Evolutionary conservation across 106 monocot genomes (phyloP).

Genomic region (Xerophyta viscosa): DNA sequence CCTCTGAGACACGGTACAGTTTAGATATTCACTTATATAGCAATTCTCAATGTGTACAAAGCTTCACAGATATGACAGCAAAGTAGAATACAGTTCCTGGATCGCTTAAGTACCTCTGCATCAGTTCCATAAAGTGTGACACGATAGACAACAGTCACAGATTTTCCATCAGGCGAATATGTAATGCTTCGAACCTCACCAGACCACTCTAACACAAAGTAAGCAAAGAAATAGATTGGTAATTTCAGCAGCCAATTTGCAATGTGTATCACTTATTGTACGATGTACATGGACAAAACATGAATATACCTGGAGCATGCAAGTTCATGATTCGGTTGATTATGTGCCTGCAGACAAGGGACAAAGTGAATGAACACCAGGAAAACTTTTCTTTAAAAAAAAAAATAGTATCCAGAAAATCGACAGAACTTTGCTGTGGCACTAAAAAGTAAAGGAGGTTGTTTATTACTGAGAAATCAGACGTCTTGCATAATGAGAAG

Average conservation of each 20-base stretch:
- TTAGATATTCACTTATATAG: too few relatives aligned
- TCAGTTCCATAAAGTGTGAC: conserved; percentile 94
- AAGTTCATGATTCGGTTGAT: conserved; percentile 88
- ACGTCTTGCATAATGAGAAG: too few relatives aligned
- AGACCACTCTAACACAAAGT: conserved; percentile 75
- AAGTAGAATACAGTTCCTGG: neutral
- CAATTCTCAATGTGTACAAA: too few relatives aligned
- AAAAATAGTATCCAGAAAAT: too few relatives aligned
- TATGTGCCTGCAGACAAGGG: conserved; percentile 70
- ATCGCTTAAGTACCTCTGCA: conserved; percentile 65
- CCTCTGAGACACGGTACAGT: too few relatives aligned
- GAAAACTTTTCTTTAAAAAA: too few relatives aligned
- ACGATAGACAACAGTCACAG: conserved; percentile 92
- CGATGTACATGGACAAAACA: too few relatives aligned
- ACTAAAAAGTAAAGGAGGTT: too few relatives aligned
- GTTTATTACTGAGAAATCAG: too few relatives aligned
- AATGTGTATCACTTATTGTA: too few relatives aligned
- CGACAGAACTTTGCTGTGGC: too few relatives aligned
- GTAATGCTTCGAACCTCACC: conserved; percentile 77
- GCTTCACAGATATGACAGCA: too few relatives aligned
- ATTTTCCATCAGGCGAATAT: conserved; percentile 88
- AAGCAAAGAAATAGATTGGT: neutral
- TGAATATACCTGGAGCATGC: conserved; percentile 69
- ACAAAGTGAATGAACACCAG: neutral
- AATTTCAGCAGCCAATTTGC: neutral